Evolutionary conservation across 306 rosid species (phyloP).

Genomic region (Trichosanthes truncata): DNA sequence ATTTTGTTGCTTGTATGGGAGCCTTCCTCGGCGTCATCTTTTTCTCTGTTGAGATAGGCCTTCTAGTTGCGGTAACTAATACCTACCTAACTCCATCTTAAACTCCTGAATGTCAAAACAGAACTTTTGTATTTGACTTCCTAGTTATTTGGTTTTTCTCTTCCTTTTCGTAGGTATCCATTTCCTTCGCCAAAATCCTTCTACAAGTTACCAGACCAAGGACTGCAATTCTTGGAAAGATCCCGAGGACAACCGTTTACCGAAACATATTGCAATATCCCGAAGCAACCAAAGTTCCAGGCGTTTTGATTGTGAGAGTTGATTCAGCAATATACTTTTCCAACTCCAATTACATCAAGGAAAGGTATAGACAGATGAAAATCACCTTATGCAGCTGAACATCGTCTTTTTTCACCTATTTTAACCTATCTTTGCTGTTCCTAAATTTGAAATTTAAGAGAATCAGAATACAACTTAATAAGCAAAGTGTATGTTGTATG

Average conservation of each 20-base stretch:
- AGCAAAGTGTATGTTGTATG: background rate
- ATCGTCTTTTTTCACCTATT: slow-evolving; percentile 3
- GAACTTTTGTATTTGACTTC: background rate
- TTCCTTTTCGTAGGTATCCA: slow-evolving; percentile 46
- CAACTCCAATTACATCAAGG: slow-evolving; percentile 84
- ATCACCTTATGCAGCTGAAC: background rate
- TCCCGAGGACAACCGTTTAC: slow-evolving; percentile 70
- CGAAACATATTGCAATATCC: slow-evolving; percentile 86
- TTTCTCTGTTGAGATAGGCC: slow-evolving; percentile 73
- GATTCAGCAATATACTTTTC: slow-evolving; percentile 95
- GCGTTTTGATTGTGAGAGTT: slow-evolving; percentile 76
- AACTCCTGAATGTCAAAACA: slow-evolving; percentile 3
- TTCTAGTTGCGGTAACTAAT: slow-evolving; percentile 64
- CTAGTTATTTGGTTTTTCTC: background rate
- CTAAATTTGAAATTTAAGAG: background rate
- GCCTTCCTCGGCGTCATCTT: slow-evolving; percentile 91
- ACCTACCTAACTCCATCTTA: background rate
- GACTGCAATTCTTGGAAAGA: slow-evolving; percentile 75
- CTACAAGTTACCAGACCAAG: slow-evolving; percentile 92
- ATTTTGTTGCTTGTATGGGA: slow-evolving; percentile 92
- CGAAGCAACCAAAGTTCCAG: slow-evolving; percentile 64
- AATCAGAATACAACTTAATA: background rate
- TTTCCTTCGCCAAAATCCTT: slow-evolving; percentile 86
- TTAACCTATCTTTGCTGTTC: background rate
- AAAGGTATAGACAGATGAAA: slow-evolving; percentile 42